Percentiles rank a stretch among this genome's conserved stretches.
Evolutionary conservation across 140 eudicot species (phyloP).

Genomic region (Flaveria floridana): DNA sequence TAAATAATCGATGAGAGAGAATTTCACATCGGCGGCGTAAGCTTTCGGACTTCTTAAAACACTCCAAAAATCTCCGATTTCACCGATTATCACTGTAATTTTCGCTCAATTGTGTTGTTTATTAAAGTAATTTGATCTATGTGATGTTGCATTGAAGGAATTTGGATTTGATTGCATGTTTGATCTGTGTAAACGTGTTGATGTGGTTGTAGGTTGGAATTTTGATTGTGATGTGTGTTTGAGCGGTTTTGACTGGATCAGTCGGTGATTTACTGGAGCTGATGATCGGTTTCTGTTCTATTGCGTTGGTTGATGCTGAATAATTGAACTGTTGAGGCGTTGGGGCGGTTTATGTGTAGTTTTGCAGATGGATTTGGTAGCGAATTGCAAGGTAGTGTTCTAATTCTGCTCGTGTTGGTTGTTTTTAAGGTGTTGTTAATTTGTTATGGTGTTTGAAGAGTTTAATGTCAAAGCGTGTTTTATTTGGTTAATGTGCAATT

Average conservation of each 20-base stretch:
- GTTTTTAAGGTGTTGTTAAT: background rate
- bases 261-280: constrained; percentile 13
- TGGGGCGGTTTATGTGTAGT: background rate
- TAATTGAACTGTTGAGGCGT: constrained; percentile 1
- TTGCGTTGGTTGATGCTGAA: constrained; percentile 33
- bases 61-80: constrained; percentile 14
- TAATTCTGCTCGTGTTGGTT: background rate
- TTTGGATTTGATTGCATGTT: background rate
- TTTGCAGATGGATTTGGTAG: constrained; percentile 66
- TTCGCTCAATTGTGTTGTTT: constrained; percentile 16
- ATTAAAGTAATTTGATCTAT: constrained; percentile 21
- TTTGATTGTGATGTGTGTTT: constrained; percentile 9
- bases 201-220: constrained; percentile 3
- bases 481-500: constrained; percentile 11
- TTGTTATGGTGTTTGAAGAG: background rate
- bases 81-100: constrained; percentile 14
- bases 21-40: constrained; percentile 38
- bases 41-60: constrained; percentile 8
- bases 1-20: constrained; percentile 42
- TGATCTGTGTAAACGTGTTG: background rate
- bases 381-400: constrained; percentile 71
- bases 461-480: constrained; percentile 20
- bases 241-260: constrained; percentile 40
- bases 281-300: constrained; percentile 23
- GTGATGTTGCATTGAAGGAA: constrained; percentile 12